phyloP scores from a whole-genome alignment of 2,329 filamentous ascomycete species.

The Karstenula rhodostoma region DNA sequence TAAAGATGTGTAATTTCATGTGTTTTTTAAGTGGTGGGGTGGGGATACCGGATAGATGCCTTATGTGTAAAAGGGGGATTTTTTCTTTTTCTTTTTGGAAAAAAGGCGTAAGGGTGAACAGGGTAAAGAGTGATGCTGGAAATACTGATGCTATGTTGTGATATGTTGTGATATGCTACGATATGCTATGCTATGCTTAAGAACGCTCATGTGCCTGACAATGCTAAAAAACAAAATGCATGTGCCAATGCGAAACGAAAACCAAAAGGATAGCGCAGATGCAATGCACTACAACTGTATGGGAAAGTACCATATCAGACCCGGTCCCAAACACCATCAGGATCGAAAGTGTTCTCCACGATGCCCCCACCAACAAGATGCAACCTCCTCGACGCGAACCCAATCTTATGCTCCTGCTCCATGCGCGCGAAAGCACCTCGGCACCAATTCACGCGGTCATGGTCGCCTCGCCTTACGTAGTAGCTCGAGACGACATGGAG shows the following conservation, averaged over 20 bases:
- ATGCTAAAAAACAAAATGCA: background rate
- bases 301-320: background rate
- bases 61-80: too few species aligned
- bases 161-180: background rate
- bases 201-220: too few species aligned
- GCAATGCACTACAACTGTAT: background rate
- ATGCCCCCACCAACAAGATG: conserved; percentile 4
- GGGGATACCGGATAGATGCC: too few species aligned
- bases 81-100: too few species aligned
- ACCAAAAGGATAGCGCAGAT: background rate
- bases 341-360: background rate
- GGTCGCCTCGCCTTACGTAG: conserved; percentile 25
- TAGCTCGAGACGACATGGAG: conserved; percentile 20
- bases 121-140: too few species aligned
- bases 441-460: conserved; percentile 26
- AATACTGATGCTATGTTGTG: too few species aligned
- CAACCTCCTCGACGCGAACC: conserved; percentile 14
- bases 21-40: too few species aligned
- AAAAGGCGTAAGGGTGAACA: too few species aligned
- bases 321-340: conserved; percentile 9
- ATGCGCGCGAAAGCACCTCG: conserved; percentile 20
- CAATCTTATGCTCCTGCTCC: conserved; percentile 24
- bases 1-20: too few species aligned
- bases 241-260: background rate
- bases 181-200: conserved; percentile 11